These are phyloP conservation scores for Diutina mesorugosa DNA, from an alignment of 1,139 yeast species.

Conservation along the genomic window DNA sequence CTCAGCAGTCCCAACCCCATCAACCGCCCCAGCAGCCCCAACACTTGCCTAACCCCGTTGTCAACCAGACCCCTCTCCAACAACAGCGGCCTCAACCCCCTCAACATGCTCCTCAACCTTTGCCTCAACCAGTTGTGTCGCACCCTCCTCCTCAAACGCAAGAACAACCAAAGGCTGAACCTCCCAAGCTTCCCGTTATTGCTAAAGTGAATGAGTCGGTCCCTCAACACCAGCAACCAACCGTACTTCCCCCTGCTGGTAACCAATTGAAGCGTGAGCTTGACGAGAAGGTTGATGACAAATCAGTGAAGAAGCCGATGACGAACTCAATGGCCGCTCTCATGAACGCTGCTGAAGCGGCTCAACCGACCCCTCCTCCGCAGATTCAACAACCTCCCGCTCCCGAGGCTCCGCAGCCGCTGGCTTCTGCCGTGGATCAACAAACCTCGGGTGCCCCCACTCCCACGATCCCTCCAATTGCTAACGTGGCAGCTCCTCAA, in stretches of 20 bases:
- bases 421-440: conserved; percentile 3
- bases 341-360: conserved; percentile 2
- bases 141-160: conserved; percentile 2
- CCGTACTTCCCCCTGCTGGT: neutral
- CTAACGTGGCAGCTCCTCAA: conserved; percentile 2
- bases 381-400: conserved; percentile 3
- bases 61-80: conserved; percentile 4
- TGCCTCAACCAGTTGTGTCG: neutral
- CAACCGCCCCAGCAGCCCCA: conserved; percentile 9
- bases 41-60: conserved; percentile 3
- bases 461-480: neutral
- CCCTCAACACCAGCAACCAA: neutral
- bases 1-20: conserved; percentile 4
- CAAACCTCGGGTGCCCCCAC: neutral
- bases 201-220: neutral
- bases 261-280: conserved; percentile 20
- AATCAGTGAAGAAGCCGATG: conserved; percentile 10
- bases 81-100: conserved; percentile 5
- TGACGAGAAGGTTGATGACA: conserved; percentile 21
- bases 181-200: conserved; percentile 3
- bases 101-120: neutral
- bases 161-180: neutral
- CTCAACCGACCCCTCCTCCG: neutral
- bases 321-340: conserved; percentile 13
- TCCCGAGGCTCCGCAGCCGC: conserved; percentile 3